phyloP scores from a whole-genome alignment of 805 yeast species.

The Tetrapisispora arboricola region DNA sequence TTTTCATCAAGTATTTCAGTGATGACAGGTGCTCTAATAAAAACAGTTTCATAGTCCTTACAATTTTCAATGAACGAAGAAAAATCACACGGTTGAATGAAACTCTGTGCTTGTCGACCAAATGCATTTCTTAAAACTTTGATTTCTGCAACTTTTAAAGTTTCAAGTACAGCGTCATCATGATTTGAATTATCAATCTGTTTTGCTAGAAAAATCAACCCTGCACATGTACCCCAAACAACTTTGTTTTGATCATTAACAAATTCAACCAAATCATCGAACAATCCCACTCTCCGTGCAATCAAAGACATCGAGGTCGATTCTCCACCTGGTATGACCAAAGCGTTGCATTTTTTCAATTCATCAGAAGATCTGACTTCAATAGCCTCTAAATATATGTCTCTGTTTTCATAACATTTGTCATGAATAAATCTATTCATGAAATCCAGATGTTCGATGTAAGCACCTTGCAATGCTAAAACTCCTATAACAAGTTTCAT shows the following conservation, averaged over 20 bases:
- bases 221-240: slow-evolving; percentile 85
- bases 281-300: slow-evolving; percentile 52
- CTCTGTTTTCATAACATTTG: slow-evolving; percentile 20
- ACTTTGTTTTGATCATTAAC: slow-evolving; percentile 41
- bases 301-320: slow-evolving; percentile 60
- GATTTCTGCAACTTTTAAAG: slow-evolving; percentile 56
- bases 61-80: slow-evolving; percentile 33
- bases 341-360: slow-evolving; percentile 41
- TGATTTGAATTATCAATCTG: slow-evolving; percentile 40
- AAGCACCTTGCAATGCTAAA: slow-evolving; percentile 72
- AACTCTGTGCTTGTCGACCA: slow-evolving; percentile 68
- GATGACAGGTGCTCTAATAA: slow-evolving; percentile 73
- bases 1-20: slow-evolving; percentile 20
- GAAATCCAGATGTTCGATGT: slow-evolving; percentile 52
- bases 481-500: slow-evolving; percentile 43
- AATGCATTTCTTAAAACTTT: slow-evolving; percentile 63
- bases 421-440: slow-evolving; percentile 31
- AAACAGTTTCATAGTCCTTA: slow-evolving; percentile 35
- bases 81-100: slow-evolving; percentile 38
- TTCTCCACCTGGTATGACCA: slow-evolving; percentile 65
- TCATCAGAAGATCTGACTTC: slow-evolving; percentile 47
- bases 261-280: slow-evolving; percentile 43
- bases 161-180: slow-evolving; percentile 35
- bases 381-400: slow-evolving; percentile 19
- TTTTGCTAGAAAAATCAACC: slow-evolving; percentile 55